Base-by-base conservation (phyloP, 257 asterid species). In the Gardenia jasminoides region DNA sequence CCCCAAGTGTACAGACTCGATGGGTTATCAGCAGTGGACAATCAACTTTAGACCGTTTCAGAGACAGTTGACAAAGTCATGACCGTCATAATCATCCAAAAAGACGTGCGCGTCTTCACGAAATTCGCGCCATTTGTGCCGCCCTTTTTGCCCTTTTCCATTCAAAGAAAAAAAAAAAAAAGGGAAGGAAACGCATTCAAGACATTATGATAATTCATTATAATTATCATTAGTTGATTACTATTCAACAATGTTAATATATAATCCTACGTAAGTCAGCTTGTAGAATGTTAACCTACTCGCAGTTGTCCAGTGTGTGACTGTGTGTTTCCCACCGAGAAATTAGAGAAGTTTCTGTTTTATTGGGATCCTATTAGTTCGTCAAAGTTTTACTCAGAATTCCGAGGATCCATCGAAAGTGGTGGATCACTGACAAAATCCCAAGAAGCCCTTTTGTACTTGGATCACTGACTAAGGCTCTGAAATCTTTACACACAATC, bases 41-140 rank as follows among this genome's bases (percentile, higher is more conserved):
- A 65, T 26, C 19, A 26, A 30, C 3, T 65, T 12, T 4, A 65
- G 17, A 8, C 20, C 59, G 41, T 39, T 66, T 61, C 20, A 26
- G 15, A 24, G 70, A 72, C 82, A n/a, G 87, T 82, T 87, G 92
- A 84, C 81, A 30, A 80, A 78, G 87, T 85, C 84, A 66, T 9
- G 41, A 43, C 73, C 28, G 83, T 74, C 83, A 71, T 74, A 58
- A 68, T 76, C 68, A 43, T 47, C 80, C 69, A 79, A 62, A 43
- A 50, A 70, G 87, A 84, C 90, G 88, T 80, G 90, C 74, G 64
- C 44, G 46, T 58, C 67, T 82, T 87, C 82, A 76, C 82, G 83
- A 67, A 78, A 66, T 67, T 79, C 87, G 80, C 88, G 87, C 86
- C 90, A 83, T 77, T 74, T 69, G 22, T 78, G 84, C 83, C 90